A percentile compares a stretch with the other conserved stretches of the same genome.
Evolutionary conservation across 345 rosid species (phyloP).

Genomic region (Populus simonii): DNA sequence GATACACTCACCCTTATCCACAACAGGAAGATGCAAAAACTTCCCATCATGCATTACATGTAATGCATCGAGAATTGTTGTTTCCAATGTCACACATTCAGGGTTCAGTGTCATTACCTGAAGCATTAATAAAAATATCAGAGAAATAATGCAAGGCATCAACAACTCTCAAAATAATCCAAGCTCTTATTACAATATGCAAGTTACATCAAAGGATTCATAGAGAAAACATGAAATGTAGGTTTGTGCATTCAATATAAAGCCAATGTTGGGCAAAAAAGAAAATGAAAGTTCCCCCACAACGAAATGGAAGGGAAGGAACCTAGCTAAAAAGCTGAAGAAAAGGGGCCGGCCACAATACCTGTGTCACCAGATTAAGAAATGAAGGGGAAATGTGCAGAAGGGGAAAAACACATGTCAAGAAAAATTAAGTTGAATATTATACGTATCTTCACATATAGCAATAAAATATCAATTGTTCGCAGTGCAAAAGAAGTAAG

Average conservation of each 20-base stretch:
- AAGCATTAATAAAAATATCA: constrained; percentile 2
- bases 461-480: not conserved
- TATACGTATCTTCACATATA: not conserved
- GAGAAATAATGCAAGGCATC: not conserved
- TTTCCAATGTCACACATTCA: constrained; percentile 73
- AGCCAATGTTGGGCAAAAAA: not conserved
- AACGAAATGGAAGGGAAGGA: not conserved
- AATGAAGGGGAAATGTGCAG: not conserved
- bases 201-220: not conserved
- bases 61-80: constrained; percentile 86
- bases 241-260: not conserved
- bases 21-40: constrained; percentile 91
- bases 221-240: not conserved
- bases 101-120: constrained; percentile 97
- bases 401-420: not conserved
- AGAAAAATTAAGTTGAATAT: not conserved
- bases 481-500: not conserved
- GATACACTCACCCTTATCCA: constrained; percentile 58
- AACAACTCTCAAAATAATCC: not conserved
- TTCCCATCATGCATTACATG: constrained; percentile 97
- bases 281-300: not conserved
- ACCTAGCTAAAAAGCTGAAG: not conserved
- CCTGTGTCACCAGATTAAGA: not conserved
- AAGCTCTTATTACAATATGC: not conserved
- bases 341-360: not conserved